A percentile compares a stretch with the other conserved stretches of the same genome.
Conservation (phyloP, 768 basidiomycete genomes). For the Xerocomus potaroensis region DNA sequence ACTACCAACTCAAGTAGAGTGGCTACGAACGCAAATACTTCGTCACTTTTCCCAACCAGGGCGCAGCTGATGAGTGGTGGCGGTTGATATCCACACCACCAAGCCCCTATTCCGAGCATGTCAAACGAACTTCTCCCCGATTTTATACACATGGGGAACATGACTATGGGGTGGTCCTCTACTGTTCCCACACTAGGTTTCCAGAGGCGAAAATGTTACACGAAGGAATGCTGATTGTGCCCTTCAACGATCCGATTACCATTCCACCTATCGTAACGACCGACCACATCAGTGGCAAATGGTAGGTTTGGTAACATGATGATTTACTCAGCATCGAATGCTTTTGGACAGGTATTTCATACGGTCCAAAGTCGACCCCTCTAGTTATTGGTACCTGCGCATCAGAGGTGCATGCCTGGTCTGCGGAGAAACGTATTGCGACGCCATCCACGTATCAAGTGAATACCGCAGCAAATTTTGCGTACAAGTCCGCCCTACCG, state of each 20-base stretch:
- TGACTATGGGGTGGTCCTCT: not conserved
- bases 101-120: not conserved
- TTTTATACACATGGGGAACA: not conserved
- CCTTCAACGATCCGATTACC: too few species aligned
- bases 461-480: constrained; percentile 1
- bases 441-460: constrained; percentile 3
- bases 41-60: constrained; percentile 18
- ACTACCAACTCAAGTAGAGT: not conserved
- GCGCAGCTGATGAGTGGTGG: constrained; percentile 28
- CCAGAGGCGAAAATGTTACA: not conserved
- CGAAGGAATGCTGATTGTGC: not conserved
- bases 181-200: not conserved
- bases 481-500: not conserved
- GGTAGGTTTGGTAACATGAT: not conserved
- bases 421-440: not conserved
- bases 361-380: not conserved
- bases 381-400: constrained; percentile 3
- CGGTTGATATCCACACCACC: constrained; percentile 14
- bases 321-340: not conserved
- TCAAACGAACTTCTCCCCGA: constrained; percentile 2
- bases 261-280: not conserved
- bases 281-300: constrained; percentile 4
- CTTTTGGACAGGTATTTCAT: constrained; percentile 2
- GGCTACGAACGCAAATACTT: constrained; percentile 1
- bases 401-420: not conserved